These are phyloP conservation scores for Phytophthora sp. DNA, from an alignment of 352 stramenopile genomes.

Conservation along the genomic window DNA sequence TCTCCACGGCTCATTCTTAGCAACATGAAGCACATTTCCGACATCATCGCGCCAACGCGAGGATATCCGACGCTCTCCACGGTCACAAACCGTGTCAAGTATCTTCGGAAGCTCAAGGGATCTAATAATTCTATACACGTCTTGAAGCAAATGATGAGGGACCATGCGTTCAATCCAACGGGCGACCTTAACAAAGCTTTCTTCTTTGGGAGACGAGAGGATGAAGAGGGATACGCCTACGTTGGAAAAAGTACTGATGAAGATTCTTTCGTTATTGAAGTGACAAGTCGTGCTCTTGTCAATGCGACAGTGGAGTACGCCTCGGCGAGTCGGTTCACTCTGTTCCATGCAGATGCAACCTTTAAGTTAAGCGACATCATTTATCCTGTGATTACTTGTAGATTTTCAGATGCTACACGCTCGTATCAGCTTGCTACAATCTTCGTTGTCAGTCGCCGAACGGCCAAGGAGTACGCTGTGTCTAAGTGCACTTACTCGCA, in stretches of 20 bases:
- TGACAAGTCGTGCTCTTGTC: constrained; percentile 3
- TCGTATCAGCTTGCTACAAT: too few relatives aligned
- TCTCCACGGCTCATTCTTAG: constrained; percentile 5
- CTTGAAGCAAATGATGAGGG: neutral
- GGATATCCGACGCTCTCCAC: neutral
- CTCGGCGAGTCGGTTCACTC: too few relatives aligned
- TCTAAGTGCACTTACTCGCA: neutral
- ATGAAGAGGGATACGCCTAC: too few relatives aligned
- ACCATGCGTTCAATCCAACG: constrained; percentile 6
- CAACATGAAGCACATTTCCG: neutral
- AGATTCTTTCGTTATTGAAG: constrained; percentile 4
- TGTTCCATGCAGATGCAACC: too few relatives aligned
- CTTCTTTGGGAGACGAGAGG: too few relatives aligned
- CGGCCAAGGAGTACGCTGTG: too few relatives aligned
- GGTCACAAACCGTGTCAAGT: constrained; percentile 5
- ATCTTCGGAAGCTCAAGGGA: neutral
- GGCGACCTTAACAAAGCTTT: neutral
- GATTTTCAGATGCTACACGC: too few relatives aligned
- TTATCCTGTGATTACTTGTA: too few relatives aligned
- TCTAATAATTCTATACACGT: neutral
- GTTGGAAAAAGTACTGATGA: constrained; percentile 9
- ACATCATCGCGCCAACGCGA: neutral
- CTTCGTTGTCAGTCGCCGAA: too few relatives aligned
- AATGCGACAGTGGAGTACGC: constrained; percentile 11
- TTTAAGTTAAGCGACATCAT: too few relatives aligned